Evolutionary conservation across 768 basidiomycete genomes (phyloP), one percentile per base, ranked within the genome.

Genomic region (Mycena chlorophos): DNA sequence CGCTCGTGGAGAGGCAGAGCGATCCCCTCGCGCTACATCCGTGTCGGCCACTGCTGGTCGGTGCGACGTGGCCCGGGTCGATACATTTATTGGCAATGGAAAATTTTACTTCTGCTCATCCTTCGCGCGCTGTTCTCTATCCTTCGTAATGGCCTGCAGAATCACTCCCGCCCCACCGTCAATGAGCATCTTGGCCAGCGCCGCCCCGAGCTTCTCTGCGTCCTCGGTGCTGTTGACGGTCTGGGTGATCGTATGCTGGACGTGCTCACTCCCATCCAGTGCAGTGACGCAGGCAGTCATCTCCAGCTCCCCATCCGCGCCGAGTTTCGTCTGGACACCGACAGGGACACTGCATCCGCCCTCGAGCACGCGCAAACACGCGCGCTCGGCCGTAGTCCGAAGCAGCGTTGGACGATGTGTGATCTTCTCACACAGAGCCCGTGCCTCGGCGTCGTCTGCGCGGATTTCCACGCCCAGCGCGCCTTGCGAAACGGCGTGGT

Each of bases 301-400:
- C 49, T 75, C 81, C 54, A 98, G 71, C 31, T 64, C 71, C 0
- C 70, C 75, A 17, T 30, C 19, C 20, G 29, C 48, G 16, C 70
- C 68, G 51, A 88, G 69, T 48, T 68, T 72, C 28, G 83, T 85
- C 49, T 78, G 74, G 26, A 91, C 87, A 8, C 94, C 95, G n/a
- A 98, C 94, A 2, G 96, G 96, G 0, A 98, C 94, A 58, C 91
- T 94, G 73, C 96, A 98, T 27, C 96, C 96, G 22, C 96, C 96
- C 71, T 98, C 96, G 49, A 98, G 76, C 23, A 87, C 86, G 19
- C 87, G 78, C 61, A 98, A 74, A 69, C 89, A 87, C 1, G 88
- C 90, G 14, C 97, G 83, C 72, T 99, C 97, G 2, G 94, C 93
- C 23, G 80, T 74, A 65, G 88, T 91, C 52, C 66, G 73, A 87